Conservation (phyloP, 495 filamentous ascomycete genomes). For the Hypoxylon trugodes region DNA sequence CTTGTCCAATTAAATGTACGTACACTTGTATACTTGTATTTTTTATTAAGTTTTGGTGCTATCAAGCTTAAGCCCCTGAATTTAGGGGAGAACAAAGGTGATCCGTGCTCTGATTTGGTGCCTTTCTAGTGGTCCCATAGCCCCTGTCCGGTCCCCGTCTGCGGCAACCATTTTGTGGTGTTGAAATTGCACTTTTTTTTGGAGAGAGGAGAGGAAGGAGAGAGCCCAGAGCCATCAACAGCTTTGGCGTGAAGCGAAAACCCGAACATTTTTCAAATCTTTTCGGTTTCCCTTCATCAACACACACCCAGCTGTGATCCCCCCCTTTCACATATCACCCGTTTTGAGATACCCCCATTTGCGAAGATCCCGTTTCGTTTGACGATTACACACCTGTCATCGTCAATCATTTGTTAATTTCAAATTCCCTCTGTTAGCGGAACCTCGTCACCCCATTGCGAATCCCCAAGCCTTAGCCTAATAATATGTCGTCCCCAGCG, state of each 20-base stretch:
- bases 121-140: conserved; percentile 35
- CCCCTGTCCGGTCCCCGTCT: conserved; percentile 31
- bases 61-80: conserved; percentile 35
- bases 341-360: conserved; percentile 41
- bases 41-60: neutral
- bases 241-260: conserved; percentile 28
- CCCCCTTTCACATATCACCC: conserved; percentile 22
- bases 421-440: conserved; percentile 38
- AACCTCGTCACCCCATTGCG: conserved; percentile 36
- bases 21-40: conserved; percentile 21
- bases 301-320: conserved; percentile 21
- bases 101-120: conserved; percentile 41
- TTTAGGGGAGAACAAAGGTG: conserved; percentile 19
- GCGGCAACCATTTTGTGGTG: conserved; percentile 34
- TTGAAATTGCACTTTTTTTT: conserved; percentile 41
- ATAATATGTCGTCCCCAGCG: conserved; percentile 52
- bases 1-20: conserved; percentile 36
- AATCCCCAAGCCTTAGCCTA: conserved; percentile 41
- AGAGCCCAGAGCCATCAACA: conserved; percentile 22
- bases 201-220: conserved; percentile 21
- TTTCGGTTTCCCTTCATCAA: conserved; percentile 35
- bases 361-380: conserved; percentile 38
- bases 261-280: conserved; percentile 35
- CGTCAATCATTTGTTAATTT: conserved; percentile 39
- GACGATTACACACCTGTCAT: conserved; percentile 25